Conservation (phyloP, 2,329 filamentous ascomycete genomes). For the Colletotrichum lini region DNA sequence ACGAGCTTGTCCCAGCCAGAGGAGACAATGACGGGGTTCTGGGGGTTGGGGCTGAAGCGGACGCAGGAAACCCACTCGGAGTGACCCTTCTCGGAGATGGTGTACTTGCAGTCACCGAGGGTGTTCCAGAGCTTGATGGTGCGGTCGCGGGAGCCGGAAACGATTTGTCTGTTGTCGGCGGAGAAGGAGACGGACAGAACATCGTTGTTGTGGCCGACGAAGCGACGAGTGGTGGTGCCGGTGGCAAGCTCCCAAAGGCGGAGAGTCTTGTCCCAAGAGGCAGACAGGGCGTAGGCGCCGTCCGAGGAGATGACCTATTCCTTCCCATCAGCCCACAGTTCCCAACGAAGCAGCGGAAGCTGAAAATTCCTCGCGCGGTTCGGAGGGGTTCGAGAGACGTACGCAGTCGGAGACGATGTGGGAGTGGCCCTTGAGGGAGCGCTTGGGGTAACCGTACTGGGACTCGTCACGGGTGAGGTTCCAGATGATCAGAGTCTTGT, state of each 20-base stretch:
- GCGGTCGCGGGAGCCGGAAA: conserved; percentile 97
- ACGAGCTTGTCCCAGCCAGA: conserved; percentile 99
- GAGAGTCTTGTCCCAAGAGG: conserved; percentile 99
- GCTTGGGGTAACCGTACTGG: conserved; percentile 99
- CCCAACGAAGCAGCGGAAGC: conserved; percentile 18
- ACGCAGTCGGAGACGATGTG: conserved; percentile 99
- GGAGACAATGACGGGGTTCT: conserved; percentile 99
- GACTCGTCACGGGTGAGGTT: conserved; percentile 99
- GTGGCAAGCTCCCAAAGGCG: conserved; percentile 99
- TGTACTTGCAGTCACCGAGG: conserved; percentile 99
- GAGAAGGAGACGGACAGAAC: conserved; percentile 99
- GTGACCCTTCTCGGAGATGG: conserved; percentile 99
- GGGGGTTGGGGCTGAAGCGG: conserved; percentile 99
- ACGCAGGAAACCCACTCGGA: conserved; percentile 99
- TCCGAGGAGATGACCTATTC: conserved; percentile 97
- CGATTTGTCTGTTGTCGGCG: conserved; percentile 99
- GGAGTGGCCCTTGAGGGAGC: conserved; percentile 98
- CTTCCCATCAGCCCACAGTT: conserved; percentile 53
- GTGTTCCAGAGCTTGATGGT: conserved; percentile 99
- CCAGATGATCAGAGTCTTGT: conserved; percentile 99
- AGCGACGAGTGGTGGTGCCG: conserved; percentile 96
- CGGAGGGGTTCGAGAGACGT: conserved; percentile 64
- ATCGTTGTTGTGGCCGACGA: conserved; percentile 99
- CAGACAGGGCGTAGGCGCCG: conserved; percentile 98
- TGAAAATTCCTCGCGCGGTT: conserved; percentile 25